A percentile compares a stretch with the other conserved stretches of the same genome.
Evolutionary conservation across 148 eudicot genomes (phyloP).

Genomic region (Simmondsia chinensis): DNA sequence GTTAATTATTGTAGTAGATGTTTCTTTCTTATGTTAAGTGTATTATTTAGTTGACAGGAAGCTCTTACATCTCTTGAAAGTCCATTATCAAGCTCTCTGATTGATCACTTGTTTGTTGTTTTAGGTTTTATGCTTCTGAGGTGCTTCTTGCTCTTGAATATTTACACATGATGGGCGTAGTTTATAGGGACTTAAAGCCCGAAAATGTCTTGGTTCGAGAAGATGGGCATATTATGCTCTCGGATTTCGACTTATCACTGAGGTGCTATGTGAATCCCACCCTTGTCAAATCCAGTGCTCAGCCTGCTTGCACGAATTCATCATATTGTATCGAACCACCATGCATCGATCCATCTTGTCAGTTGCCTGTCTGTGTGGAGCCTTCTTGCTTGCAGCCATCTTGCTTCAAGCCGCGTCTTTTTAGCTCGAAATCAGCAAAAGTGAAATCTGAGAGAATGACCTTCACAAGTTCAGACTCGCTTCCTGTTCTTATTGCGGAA

Average conservation of each 20-base stretch:
- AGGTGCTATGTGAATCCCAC: slow-evolving; percentile 62
- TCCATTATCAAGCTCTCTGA: background rate
- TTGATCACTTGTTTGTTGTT: slow-evolving; percentile 3
- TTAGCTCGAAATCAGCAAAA: slow-evolving; percentile 39
- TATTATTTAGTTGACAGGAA: too few species aligned
- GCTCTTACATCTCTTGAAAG: background rate
- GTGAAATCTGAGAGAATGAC: slow-evolving; percentile 15
- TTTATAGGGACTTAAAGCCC: slow-evolving; percentile 78
- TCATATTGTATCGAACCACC: slow-evolving; percentile 64
- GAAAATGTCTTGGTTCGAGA: slow-evolving; percentile 78
- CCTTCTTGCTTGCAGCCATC: slow-evolving; percentile 71
- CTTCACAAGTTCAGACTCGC: slow-evolving; percentile 25
- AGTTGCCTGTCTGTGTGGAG: slow-evolving; percentile 48
- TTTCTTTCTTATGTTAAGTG: too few species aligned
- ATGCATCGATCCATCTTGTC: slow-evolving; percentile 54
- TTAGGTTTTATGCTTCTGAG: slow-evolving; percentile 84
- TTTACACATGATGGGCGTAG: slow-evolving; percentile 85
- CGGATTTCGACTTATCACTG: slow-evolving; percentile 72
- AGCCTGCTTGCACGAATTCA: slow-evolving; percentile 36
- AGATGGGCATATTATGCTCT: slow-evolving; percentile 87
- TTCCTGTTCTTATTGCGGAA: slow-evolving; percentile 60
- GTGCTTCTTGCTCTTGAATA: slow-evolving; percentile 78
- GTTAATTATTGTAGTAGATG: too few species aligned
- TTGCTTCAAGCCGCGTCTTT: slow-evolving; percentile 54
- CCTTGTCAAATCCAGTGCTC: slow-evolving; percentile 37